A percentile compares a stretch with the other conserved stretches of the same genome.
These are phyloP conservation scores for Polyporus tsugae DNA, from an alignment of 1,284 basidiomycete species.

Conservation along the genomic window DNA sequence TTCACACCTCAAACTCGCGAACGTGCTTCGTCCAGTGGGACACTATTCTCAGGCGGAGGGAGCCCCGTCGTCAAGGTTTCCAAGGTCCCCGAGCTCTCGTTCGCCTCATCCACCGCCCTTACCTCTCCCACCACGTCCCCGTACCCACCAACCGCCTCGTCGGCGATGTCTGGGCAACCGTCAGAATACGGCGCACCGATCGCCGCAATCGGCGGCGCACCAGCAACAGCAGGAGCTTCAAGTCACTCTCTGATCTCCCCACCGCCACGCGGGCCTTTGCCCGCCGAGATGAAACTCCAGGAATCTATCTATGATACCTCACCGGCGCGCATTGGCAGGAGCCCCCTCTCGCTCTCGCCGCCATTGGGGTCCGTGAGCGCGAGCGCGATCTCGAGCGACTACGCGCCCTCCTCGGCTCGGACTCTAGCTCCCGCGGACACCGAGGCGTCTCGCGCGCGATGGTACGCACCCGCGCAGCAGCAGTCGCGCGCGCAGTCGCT, in stretches of 20 bases:
- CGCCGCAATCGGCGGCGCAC: not conserved
- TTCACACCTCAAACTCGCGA: not conserved
- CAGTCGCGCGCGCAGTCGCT: slow-evolving; percentile 23
- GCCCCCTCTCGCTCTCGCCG: not conserved
- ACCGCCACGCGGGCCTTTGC: not conserved
- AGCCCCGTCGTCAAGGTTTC: not conserved
- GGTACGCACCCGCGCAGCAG: slow-evolving; percentile 24
- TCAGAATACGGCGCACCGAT: not conserved
- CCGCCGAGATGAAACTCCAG: not conserved
- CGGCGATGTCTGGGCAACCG: not conserved
- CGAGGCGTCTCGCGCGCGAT: slow-evolving; percentile 22
- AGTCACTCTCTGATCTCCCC: not conserved
- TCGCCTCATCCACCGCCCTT: not conserved
- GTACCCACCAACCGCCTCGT: not conserved
- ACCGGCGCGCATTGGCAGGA: not conserved
- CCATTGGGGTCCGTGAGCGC: not conserved
- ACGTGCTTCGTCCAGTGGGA: not conserved
- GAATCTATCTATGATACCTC: slow-evolving; percentile 11
- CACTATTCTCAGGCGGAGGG: not conserved
- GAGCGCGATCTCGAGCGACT: not conserved
- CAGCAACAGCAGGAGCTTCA: not conserved
- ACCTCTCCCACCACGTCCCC: not conserved
- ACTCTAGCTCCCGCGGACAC: not conserved
- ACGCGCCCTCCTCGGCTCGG: not conserved
- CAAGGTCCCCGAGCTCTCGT: slow-evolving; percentile 5